Base-by-base conservation (phyloP, 1,284 basidiomycete species). In the Trametes polyzona region DNA sequence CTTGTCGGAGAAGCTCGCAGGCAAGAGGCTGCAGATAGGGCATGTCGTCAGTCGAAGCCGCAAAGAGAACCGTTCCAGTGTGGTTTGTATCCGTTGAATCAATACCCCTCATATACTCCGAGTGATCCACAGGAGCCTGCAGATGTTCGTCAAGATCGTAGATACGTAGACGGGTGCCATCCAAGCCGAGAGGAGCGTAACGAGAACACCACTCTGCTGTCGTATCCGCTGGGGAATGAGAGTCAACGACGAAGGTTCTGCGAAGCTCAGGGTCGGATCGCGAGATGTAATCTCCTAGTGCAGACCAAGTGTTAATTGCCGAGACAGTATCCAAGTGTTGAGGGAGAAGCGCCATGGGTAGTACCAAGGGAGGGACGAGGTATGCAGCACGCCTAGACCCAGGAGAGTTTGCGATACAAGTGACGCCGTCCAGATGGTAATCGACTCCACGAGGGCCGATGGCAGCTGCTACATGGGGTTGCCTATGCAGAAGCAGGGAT, bases 311-410 rank as follows among this genome's bases (percentile, higher is more conserved):
- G 33, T 66, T 54, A 9, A 50, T 33, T 14, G 65, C 57, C 10
- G 58, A 24, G 27, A 65, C 57, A 9, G 64, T 57, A 33, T 64
- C 62, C 7, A 57, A 44, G 2, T 69, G 62, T 12, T 46, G 26
- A 11, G 79, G 67, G 39, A 79, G 61, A 19, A 69, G 64, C 0
- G 65, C 62, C 1, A 73, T 61, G 7, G 78, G 77, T 27, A 80
- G 64, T 4, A 85, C 71, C 60, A 87, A 83, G 0, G 87, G 87
- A 8, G 87, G 86, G 4, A 80, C 64, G 4, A 87, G 71, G 67
- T 80, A 84, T 1, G 72, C 69, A 5, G 78, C 83, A 19, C 75
- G 64, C 33, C 73, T 75, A 36, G 70, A 58, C 3, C 47, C 47
- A 11, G 64, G 51, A 5, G 69, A 71, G 8, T 73, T 64, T 17